These are phyloP conservation scores for Colletotrichum liriopes DNA, from an alignment of 2,329 filamentous ascomycete genomes.

Conservation along the genomic window DNA sequence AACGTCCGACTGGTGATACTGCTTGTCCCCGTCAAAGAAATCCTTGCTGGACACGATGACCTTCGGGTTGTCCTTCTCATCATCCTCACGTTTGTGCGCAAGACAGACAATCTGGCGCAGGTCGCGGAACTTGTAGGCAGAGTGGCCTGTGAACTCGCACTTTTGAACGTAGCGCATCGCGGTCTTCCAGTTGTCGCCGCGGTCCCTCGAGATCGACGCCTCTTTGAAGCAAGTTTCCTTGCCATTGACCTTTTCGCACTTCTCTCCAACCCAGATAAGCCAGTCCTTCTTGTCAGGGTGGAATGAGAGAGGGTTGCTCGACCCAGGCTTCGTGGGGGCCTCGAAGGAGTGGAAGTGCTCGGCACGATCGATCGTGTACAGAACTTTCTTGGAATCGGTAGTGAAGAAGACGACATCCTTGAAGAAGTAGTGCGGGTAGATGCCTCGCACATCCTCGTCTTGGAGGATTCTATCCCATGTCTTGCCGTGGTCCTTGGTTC, in stretches of 20 bases:
- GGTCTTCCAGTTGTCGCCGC: slow-evolving; percentile 84
- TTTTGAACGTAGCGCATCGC: slow-evolving; percentile 82
- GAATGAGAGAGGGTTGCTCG: slow-evolving; percentile 75
- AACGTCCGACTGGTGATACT: slow-evolving; percentile 78
- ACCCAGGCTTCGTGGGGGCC: slow-evolving; percentile 69
- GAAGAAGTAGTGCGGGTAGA: slow-evolving; percentile 85
- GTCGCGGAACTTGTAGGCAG: slow-evolving; percentile 68
- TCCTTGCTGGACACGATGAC: slow-evolving; percentile 85
- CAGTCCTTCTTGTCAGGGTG: slow-evolving; percentile 90
- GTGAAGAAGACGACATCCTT: slow-evolving; percentile 92
- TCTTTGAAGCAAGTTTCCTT: slow-evolving; percentile 77
- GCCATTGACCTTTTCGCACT: slow-evolving; percentile 71
- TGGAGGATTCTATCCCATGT: slow-evolving; percentile 82
- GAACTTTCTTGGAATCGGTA: slow-evolving; percentile 76
- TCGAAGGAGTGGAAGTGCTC: slow-evolving; percentile 81
- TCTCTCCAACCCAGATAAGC: slow-evolving; percentile 90
- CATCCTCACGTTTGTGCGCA: slow-evolving; percentile 71
- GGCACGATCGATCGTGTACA: slow-evolving; percentile 87
- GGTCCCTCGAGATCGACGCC: slow-evolving; percentile 84
- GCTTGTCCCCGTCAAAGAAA: slow-evolving; percentile 78
- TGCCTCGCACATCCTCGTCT: slow-evolving; percentile 77
- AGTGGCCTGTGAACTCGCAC: slow-evolving; percentile 88
- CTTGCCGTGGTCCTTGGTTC: slow-evolving; percentile 91
- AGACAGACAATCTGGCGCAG: slow-evolving; percentile 73
- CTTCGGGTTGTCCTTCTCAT: slow-evolving; percentile 74